Conservation (phyloP, 805 yeast genomes). For the Priceomyces carsonii region DNA sequence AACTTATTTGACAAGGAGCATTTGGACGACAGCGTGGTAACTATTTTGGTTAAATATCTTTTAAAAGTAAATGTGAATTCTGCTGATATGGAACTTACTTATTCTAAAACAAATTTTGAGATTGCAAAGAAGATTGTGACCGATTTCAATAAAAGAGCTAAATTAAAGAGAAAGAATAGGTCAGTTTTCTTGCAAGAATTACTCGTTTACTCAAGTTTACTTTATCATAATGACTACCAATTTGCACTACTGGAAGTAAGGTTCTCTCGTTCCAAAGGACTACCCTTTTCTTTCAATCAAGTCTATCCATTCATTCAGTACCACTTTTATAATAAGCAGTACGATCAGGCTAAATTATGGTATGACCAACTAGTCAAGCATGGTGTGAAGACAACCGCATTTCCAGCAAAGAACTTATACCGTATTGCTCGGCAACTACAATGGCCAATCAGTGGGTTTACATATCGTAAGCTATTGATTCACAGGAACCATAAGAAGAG, state of each 20-base stretch:
- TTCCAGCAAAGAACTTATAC: constrained; percentile 28
- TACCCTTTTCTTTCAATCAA: constrained; percentile 42
- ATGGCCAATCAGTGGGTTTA: constrained; percentile 38
- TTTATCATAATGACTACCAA: constrained; percentile 30
- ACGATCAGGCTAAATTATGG: constrained; percentile 36
- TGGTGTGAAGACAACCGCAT: constrained; percentile 30
- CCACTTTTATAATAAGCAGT: constrained; percentile 32
- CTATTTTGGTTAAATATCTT: constrained; percentile 24
- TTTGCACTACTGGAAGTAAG: constrained; percentile 34
- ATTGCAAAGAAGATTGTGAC: constrained; percentile 27
- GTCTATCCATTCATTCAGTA: constrained; percentile 38
- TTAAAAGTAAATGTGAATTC: constrained; percentile 21
- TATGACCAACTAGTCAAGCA: constrained; percentile 31
- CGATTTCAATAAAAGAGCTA: constrained; percentile 20
- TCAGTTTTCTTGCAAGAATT: constrained; percentile 28
- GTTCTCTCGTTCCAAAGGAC: constrained; percentile 20
- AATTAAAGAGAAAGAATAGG: constrained; percentile 13
- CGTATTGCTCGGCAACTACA: constrained; percentile 33
- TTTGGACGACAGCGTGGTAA: constrained; percentile 18
- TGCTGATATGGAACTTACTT: constrained; percentile 16
- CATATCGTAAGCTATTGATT: constrained; percentile 25
- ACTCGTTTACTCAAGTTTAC: constrained; percentile 29
- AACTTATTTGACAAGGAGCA: constrained; percentile 12
- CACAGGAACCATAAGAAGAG: constrained; percentile 21
- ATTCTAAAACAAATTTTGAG: constrained; percentile 15